These are phyloP conservation scores for Scedosporium apiospermum DNA, from an alignment of 2,329 filamentous ascomycete species.

Conservation along the genomic window DNA sequence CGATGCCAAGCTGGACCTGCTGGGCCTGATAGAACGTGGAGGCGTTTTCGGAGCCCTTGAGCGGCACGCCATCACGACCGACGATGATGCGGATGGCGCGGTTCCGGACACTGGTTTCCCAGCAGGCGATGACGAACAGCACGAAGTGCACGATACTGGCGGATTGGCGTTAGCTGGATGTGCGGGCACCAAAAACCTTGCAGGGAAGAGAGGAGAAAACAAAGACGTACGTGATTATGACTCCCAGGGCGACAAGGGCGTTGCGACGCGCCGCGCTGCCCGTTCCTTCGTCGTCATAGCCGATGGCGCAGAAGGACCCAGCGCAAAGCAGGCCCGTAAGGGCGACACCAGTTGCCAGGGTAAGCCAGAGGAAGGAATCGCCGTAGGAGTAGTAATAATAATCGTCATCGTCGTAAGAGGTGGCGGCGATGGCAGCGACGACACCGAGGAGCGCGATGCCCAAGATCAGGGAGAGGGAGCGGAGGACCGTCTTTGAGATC, in stretches of 20 bases:
- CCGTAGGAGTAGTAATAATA: background rate
- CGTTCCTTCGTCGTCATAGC: background rate
- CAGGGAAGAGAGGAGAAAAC: no score
- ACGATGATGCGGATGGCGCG: conserved; percentile 9
- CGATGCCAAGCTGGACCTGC: background rate
- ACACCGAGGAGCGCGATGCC: background rate
- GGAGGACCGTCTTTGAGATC: background rate
- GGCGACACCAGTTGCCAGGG: background rate
- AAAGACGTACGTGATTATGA: background rate
- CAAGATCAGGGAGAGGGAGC: background rate
- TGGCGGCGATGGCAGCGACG: background rate
- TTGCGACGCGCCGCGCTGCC: background rate
- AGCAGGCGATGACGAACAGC: conserved; percentile 15
- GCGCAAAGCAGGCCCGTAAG: background rate
- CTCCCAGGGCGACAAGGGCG: background rate
- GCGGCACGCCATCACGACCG: conserved; percentile 1
- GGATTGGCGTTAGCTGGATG: background rate
- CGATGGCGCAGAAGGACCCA: background rate
- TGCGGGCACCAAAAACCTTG: background rate
- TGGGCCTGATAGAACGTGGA: background rate
- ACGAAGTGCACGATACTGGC: conserved; percentile 12
- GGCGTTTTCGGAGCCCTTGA: background rate
- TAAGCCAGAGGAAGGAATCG: conserved; percentile 11
- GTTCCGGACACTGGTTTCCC: conserved; percentile 14
- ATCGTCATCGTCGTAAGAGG: background rate